Base-by-base conservation (phyloP, 2,329 filamentous ascomycete genomes). In the Clathrospora elynae region DNA sequence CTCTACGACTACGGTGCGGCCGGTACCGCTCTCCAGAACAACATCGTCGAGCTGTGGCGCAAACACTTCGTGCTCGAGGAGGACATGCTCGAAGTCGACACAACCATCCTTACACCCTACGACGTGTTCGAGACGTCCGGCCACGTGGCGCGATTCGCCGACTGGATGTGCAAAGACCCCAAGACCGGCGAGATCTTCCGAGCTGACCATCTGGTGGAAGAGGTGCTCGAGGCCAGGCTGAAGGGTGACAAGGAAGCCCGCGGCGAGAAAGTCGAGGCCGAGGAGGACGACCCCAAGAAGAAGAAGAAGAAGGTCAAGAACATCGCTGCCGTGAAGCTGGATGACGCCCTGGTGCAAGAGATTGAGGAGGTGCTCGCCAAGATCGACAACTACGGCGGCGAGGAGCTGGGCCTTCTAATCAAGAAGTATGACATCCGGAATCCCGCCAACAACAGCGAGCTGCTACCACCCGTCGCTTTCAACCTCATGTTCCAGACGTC, bases 101-200 rank as follows among this genome's bases (percentile, higher is more conserved):
- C 90, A 76, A 93, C 88, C 25, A 93, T 92, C 74, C 74, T 99
- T 66, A 99, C 93, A 26, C 93, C 93, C 22, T 84, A 93, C 64
- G 88, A 93, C 33, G 89, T 99, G 24, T 82, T 99, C 66, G 95
- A 97, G 81, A 96, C 92, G 3, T 75, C 72, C 71, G 93, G 93
- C 53, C 93, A 99, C 75, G 93, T 97, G 55, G 92, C 96, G 73
- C 95, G 95, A 74, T 97, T 97, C 67, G 88, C 90, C 73, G 92
- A 97, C 72, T 97, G 88, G 89, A 96, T 97, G 91, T 96, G 89
- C 84, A 96, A 95, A 74, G 93, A 99, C 72, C 90, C 92, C 52
- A 95, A 95, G 80, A 96, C 87, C 63, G 93, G 93, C 68, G 93
- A 99, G 72, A 96, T 96, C 66, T 84, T 99, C 70, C 85, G 93